A percentile compares a stretch with the other conserved stretches of the same genome.
These are phyloP conservation scores for Plasmodium falciparum DNA, from an alignment of 169 alveolate species.

Conservation along the genomic window DNA sequence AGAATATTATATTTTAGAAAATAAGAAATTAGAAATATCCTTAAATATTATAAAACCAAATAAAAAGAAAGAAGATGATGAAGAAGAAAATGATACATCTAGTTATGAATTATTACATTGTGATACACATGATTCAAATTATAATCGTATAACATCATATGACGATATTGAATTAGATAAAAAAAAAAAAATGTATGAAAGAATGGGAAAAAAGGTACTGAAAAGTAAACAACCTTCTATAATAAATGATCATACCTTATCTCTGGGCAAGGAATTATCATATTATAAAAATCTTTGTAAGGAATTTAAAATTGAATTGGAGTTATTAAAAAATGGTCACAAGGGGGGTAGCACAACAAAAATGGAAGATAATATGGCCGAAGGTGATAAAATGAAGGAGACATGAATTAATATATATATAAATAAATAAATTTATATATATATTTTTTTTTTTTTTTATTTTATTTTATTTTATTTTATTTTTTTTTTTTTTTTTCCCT, in stretches of 20 bases:
- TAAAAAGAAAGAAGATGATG: slow-evolving; percentile 19
- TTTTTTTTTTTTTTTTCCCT: background rate
- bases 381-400: no score
- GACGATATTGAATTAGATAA: slow-evolving; percentile 58
- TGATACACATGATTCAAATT: slow-evolving; percentile 13
- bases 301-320: slow-evolving; percentile 54
- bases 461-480: no score
- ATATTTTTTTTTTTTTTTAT: no score
- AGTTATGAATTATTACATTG: slow-evolving; percentile 1
- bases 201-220: background rate
- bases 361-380: no score
- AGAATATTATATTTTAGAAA: slow-evolving; percentile 51
- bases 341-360: no score
- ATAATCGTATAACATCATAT: slow-evolving; percentile 46
- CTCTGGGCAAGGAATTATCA: slow-evolving; percentile 64
- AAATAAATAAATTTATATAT: no score
- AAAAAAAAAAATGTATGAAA: slow-evolving; percentile 25
- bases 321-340: background rate
- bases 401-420: no score
- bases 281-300: slow-evolving; percentile 69
- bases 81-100: slow-evolving; percentile 13
- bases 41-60: slow-evolving; percentile 34
- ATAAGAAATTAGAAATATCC: slow-evolving; percentile 44
- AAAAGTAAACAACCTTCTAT: background rate
- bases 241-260: slow-evolving; percentile 47